Evolutionary conservation across 306 rosid genomes (phyloP).

Genomic region (Mimosa pudica): DNA sequence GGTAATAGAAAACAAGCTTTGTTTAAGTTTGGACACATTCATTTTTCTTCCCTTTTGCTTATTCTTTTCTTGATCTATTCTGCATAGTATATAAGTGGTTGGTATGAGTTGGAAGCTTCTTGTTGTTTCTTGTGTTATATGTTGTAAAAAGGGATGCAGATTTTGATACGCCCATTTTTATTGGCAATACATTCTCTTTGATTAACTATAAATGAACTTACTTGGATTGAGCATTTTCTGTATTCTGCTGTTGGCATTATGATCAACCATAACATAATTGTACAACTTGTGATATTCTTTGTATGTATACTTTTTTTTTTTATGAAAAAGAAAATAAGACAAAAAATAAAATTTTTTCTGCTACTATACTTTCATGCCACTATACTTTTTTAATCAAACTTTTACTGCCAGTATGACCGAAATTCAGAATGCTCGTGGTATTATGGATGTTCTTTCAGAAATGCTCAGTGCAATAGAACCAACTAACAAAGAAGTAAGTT

Average conservation of each 20-base stretch:
- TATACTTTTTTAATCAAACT: conserved; percentile 26
- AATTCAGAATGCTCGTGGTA: conserved; percentile 97
- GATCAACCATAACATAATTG: neutral
- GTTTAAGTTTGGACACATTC: neutral
- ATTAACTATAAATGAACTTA: conserved; percentile 3
- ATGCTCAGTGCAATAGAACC: conserved; percentile 95
- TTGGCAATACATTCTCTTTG: conserved; percentile 10
- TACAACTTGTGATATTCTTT: conserved; percentile 8
- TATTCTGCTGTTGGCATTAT: conserved; percentile 1
- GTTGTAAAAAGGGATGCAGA: conserved; percentile 5
- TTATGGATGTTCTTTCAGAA: conserved; percentile 95
- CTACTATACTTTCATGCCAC: conserved; percentile 7
- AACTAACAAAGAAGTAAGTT: conserved; percentile 75
- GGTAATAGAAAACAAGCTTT: neutral
- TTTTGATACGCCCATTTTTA: conserved; percentile 12
- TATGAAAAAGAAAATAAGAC: too few relatives aligned
- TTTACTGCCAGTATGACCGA: conserved; percentile 68
- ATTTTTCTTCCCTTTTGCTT: neutral
- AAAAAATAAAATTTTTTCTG: too few relatives aligned
- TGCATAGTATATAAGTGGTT: conserved; percentile 1
- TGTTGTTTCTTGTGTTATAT: conserved; percentile 13
- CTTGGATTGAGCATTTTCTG: neutral
- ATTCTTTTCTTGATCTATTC: conserved; percentile 2
- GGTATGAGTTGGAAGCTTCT: neutral
- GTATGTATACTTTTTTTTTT: neutral